Evolutionary conservation across 1,284 basidiomycete genomes (phyloP).

Genomic region (Neonothopanus nambi): DNA sequence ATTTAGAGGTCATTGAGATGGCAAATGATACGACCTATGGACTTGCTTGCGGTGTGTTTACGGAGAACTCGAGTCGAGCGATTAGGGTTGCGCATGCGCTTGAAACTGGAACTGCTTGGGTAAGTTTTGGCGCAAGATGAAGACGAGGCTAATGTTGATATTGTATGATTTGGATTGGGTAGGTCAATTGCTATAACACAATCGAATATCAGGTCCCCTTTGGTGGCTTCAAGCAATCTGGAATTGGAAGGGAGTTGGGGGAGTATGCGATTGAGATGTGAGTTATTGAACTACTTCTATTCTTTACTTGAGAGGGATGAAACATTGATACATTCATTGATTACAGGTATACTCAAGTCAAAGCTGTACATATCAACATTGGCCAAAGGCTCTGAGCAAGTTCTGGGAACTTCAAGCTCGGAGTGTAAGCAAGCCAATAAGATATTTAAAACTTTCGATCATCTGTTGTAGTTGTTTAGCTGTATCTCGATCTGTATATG

Average conservation of each 20-base stretch:
- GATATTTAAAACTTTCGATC: too few species aligned
- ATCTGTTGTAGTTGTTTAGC: too few species aligned
- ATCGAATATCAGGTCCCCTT: slow-evolving; percentile 4
- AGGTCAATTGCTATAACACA: slow-evolving; percentile 10
- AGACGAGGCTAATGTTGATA: too few species aligned
- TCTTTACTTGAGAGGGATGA: too few species aligned
- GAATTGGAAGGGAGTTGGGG: slow-evolving; percentile 66
- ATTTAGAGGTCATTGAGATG: slow-evolving; percentile 59
- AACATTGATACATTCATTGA: too few species aligned
- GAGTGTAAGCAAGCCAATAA: too few species aligned
- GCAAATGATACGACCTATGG: slow-evolving; percentile 88
- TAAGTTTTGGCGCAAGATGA: too few species aligned
- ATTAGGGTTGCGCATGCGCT: slow-evolving; percentile 65
- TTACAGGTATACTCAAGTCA: slow-evolving; percentile 76
- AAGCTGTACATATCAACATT: slow-evolving; percentile 76
- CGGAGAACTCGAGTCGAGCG: slow-evolving; percentile 66
- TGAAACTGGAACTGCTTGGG: slow-evolving; percentile 75
- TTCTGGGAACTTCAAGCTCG: too few species aligned
- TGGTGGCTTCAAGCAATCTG: slow-evolving; percentile 51
- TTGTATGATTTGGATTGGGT: too few species aligned
- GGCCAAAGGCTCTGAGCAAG: slow-evolving; percentile 29
- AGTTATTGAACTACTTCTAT: too few species aligned
- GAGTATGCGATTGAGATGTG: slow-evolving; percentile 55
- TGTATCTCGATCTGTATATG: too few species aligned
- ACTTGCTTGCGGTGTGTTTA: slow-evolving; percentile 77